Conservation (phyloP, 139 green algal genomes). For the Coelastrella sp. region DNA sequence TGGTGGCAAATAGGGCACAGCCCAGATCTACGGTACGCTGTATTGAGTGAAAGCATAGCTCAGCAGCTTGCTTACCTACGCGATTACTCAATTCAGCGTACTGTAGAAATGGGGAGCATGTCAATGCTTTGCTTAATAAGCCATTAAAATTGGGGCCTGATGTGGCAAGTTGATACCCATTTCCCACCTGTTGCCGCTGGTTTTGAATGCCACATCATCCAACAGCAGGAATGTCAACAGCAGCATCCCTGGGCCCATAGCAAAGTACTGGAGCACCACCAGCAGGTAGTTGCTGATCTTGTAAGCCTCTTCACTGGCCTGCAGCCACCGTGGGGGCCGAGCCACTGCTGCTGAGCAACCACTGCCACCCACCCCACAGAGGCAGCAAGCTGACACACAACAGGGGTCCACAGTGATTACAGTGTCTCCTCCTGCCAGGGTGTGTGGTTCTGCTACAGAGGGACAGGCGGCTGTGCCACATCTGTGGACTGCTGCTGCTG, state of each 20-base stretch:
- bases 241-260: slow-evolving; percentile 7
- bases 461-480: not conserved
- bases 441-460: not conserved
- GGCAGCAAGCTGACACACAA: not conserved
- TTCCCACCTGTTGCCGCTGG: not conserved
- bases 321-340: too few species aligned
- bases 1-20: too few species aligned
- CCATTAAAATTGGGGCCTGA: not conserved
- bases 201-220: not conserved
- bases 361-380: not conserved
- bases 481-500: not conserved
- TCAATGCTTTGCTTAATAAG: too few species aligned
- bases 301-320: not conserved
- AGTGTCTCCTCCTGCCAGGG: not conserved
- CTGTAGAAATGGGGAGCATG: too few species aligned
- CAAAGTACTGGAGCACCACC: slow-evolving; percentile 15
- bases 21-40: too few species aligned
- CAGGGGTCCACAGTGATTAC: too few species aligned
- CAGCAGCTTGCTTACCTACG: too few species aligned
- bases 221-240: slow-evolving; percentile 25
- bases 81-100: too few species aligned
- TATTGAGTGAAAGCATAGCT: too few species aligned
- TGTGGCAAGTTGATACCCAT: not conserved
- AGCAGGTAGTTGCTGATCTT: not conserved
- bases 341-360: not conserved